Base-by-base conservation (phyloP, 306 rosid genomes). In the Acacia confusa region DNA sequence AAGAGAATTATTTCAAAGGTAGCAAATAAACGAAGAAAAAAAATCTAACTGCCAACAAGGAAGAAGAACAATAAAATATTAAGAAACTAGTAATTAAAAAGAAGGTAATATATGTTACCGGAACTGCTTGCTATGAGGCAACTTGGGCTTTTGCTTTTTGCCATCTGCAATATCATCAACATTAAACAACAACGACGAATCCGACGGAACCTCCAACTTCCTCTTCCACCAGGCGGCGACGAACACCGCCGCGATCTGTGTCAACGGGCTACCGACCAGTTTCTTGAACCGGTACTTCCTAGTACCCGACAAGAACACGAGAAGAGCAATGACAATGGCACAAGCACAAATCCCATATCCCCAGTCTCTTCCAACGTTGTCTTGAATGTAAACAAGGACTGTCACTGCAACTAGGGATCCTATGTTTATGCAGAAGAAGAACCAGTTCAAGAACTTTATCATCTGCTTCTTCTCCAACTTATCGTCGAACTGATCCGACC, bases 401-500 rank as follows among this genome's bases (percentile, higher is more conserved):
- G 97, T 90, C 27, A 95, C 99, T 0, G 97, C 99, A 0, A 64
- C 83, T 10, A 95, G 87, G 0, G 99, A 90, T 20, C 99, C 99
- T 12, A 93, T 78, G 86, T 94, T 93, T 78, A 95, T 93, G 81
- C 89, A 86, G 87, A 95, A 95, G 88, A 93, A 89, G 91, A 95
- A 95, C 97, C 97, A 95, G 83, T 82, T 91, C 84, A 95, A 95
- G 90, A 95, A 95, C 27, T 80, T 88, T 0, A 79, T 24, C 97
- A 93, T 93, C 41, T 84, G 83, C 0, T 13, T 15, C 65, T 81
- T 87, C 86, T 95, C 99, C 7, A 45, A 81, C 12, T 84, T 60
- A 76, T 93, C 99, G 2, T 93, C 93, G 40, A 95, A 95, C 71
- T 95, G 99, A 63, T 93, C 97, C 1, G 97, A 90, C 2, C 97